Conservation (phyloP, 805 yeast species). For the Cyberlindnera americana region DNA sequence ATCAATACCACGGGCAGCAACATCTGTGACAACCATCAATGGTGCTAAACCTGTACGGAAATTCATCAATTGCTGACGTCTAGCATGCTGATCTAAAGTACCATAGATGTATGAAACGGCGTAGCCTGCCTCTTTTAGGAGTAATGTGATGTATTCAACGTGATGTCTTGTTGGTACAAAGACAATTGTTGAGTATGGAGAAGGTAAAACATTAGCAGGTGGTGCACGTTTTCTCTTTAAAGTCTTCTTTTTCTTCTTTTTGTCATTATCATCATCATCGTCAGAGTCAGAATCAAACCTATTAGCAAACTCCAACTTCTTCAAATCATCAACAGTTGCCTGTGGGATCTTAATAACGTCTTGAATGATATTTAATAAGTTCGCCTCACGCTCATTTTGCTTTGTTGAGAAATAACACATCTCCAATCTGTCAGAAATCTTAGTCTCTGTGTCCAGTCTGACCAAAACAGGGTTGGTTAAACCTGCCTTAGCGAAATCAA, state of each 20-base stretch:
- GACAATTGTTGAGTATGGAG: constrained; percentile 81
- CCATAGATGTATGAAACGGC: constrained; percentile 90
- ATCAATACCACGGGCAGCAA: constrained; percentile 98
- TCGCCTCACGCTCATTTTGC: constrained; percentile 86
- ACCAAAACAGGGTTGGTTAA: constrained; percentile 87
- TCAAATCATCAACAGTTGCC: constrained; percentile 67
- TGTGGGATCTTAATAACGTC: constrained; percentile 81
- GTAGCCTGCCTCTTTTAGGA: constrained; percentile 77
- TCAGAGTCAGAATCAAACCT: constrained; percentile 43
- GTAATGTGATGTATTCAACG: constrained; percentile 79
- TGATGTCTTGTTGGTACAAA: constrained; percentile 98
- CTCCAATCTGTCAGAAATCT: constrained; percentile 84
- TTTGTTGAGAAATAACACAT: constrained; percentile 84
- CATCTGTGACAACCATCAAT: constrained; percentile 94
- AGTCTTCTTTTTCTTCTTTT: constrained; percentile 32
- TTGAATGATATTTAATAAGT: constrained; percentile 69
- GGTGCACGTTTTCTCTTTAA: constrained; percentile 59
- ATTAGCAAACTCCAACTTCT: constrained; percentile 46
- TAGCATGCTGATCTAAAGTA: constrained; percentile 90
- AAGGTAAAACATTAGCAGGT: constrained; percentile 79
- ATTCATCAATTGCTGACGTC: constrained; percentile 81
- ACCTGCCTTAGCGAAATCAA: constrained; percentile 97
- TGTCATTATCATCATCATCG: constrained; percentile 38
- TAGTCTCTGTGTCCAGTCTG: constrained; percentile 88
- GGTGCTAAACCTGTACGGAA: constrained; percentile 83